Evolutionary conservation across 805 yeast genomes (phyloP).

Genomic region (Saccharomycopsis vini): DNA sequence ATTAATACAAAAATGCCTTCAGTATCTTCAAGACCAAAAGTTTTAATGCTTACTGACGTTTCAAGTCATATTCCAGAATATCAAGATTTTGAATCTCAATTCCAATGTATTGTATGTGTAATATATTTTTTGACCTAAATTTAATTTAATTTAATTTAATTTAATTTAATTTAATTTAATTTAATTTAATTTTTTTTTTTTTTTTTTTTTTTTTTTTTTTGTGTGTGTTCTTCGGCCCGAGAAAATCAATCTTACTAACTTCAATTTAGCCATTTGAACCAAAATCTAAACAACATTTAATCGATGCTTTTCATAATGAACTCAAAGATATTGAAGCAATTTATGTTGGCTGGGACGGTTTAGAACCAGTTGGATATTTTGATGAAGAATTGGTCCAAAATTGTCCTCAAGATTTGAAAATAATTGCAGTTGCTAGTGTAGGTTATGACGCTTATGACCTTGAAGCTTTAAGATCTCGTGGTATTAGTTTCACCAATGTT

Average conservation of each 20-base stretch:
- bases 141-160: too few relatives aligned
- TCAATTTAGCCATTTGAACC: too few relatives aligned
- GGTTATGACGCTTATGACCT: constrained; percentile 48
- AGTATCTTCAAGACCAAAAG: constrained; percentile 3
- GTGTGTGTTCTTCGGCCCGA: too few relatives aligned
- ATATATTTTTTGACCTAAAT: too few relatives aligned
- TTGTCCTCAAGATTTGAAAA: constrained; percentile 38
- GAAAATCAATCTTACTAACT: too few relatives aligned
- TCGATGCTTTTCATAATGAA: constrained; percentile 29
- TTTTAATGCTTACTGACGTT: constrained; percentile 12
- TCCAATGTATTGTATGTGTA: constrained; percentile 3
- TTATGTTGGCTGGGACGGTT: constrained; percentile 54
- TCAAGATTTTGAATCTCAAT: constrained; percentile 3
- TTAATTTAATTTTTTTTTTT: too few relatives aligned
- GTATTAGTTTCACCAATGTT: constrained; percentile 34
- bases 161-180: too few relatives aligned
- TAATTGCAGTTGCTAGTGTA: constrained; percentile 47
- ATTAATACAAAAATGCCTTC: not conserved
- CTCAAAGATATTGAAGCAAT: constrained; percentile 38
- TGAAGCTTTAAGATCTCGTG: constrained; percentile 29
- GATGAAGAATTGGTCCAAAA: constrained; percentile 32
- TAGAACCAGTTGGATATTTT: constrained; percentile 38
- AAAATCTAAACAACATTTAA: constrained; percentile 33
- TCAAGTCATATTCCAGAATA: constrained; percentile 4
- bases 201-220: too few relatives aligned